Evolutionary conservation across 179 eudicot genomes (phyloP).

Genomic region (Corrigiola litoralis): DNA sequence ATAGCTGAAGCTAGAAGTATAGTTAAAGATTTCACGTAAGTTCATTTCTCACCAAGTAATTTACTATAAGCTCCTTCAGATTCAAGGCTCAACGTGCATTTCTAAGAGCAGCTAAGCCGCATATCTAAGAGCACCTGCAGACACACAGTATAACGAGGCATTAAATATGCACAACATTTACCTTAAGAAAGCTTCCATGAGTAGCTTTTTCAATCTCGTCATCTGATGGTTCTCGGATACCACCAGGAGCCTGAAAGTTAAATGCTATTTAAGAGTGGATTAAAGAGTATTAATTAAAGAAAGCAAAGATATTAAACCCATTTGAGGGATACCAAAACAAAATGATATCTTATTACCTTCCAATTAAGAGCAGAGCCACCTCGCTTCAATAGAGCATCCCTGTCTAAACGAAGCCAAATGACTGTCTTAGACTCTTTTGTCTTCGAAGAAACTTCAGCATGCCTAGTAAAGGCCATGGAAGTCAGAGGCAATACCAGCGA

Average conservation of each 20-base stretch:
- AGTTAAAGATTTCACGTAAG: too few relatives aligned
- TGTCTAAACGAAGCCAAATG: slow-evolving; percentile 42
- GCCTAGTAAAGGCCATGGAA: slow-evolving; percentile 28
- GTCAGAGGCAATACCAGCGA: not conserved
- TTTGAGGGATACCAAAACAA: not conserved
- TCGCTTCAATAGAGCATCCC: slow-evolving; percentile 47
- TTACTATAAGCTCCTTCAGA: too few relatives aligned
- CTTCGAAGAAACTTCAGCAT: slow-evolving; percentile 56
- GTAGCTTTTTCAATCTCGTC: slow-evolving; percentile 43
- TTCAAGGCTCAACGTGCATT: not conserved
- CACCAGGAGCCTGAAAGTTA: slow-evolving; percentile 51
- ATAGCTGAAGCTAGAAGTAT: too few relatives aligned
- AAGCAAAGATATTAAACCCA: not conserved
- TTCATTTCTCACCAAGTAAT: too few relatives aligned
- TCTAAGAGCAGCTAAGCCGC: not conserved
- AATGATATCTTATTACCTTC: slow-evolving; percentile 42
- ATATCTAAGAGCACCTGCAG: not conserved
- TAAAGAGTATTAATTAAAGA: not conserved
- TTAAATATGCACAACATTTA: slow-evolving; percentile 11
- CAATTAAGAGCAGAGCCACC: slow-evolving; percentile 45
- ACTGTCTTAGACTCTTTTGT: slow-evolving; percentile 52
- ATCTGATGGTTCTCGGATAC: slow-evolving; percentile 44
- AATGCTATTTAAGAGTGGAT: not conserved
- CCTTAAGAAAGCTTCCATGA: slow-evolving; percentile 69
- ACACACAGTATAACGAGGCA: not conserved